A percentile compares a stretch with the other conserved stretches of the same genome.
phyloP scores from a whole-genome alignment of 495 filamentous ascomycete genomes.

The Xeromyces bisporus region DNA sequence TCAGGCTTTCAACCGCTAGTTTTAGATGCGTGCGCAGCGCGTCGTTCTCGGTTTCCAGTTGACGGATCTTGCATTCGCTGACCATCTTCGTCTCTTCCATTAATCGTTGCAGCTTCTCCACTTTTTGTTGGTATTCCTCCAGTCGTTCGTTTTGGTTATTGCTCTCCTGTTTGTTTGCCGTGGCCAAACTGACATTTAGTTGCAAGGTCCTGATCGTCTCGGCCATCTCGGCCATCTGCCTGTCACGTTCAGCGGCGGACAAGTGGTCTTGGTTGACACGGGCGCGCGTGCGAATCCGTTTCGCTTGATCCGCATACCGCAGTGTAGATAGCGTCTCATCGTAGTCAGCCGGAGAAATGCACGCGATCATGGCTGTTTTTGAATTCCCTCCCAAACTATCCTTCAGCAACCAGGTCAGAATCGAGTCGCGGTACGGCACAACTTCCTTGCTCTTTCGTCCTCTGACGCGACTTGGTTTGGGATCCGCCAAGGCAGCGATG shows the following conservation, averaged over 20 bases:
- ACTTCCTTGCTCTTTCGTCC: slow-evolving; percentile 44
- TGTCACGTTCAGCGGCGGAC: slow-evolving; percentile 74
- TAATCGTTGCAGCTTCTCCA: slow-evolving; percentile 69
- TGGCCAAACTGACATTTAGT: slow-evolving; percentile 43
- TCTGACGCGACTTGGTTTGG: slow-evolving; percentile 38
- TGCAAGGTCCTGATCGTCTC: slow-evolving; percentile 79
- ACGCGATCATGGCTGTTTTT: slow-evolving; percentile 98
- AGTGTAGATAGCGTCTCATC: slow-evolving; percentile 93
- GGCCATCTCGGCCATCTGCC: slow-evolving; percentile 83
- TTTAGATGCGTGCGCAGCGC: slow-evolving; percentile 70
- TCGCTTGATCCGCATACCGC: slow-evolving; percentile 94
- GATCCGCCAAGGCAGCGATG: slow-evolving; percentile 89
- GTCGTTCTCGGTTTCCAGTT: slow-evolving; percentile 76
- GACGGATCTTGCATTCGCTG: slow-evolving; percentile 77
- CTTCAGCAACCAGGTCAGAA: slow-evolving; percentile 95
- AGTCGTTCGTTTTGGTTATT: slow-evolving; percentile 53
- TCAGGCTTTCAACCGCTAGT: slow-evolving; percentile 68
- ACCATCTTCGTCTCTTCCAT: slow-evolving; percentile 88
- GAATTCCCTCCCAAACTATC: slow-evolving; percentile 88
- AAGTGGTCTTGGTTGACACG: slow-evolving; percentile 86
- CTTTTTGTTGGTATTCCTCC: slow-evolving; percentile 80
- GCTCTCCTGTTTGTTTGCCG: slow-evolving; percentile 28
- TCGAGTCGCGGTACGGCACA: slow-evolving; percentile 89
- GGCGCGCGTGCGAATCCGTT: slow-evolving; percentile 93
- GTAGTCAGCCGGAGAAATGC: slow-evolving; percentile 88